These are phyloP conservation scores for Mycena vulgaris DNA, from an alignment of 768 basidiomycete genomes.

Conservation along the genomic window DNA sequence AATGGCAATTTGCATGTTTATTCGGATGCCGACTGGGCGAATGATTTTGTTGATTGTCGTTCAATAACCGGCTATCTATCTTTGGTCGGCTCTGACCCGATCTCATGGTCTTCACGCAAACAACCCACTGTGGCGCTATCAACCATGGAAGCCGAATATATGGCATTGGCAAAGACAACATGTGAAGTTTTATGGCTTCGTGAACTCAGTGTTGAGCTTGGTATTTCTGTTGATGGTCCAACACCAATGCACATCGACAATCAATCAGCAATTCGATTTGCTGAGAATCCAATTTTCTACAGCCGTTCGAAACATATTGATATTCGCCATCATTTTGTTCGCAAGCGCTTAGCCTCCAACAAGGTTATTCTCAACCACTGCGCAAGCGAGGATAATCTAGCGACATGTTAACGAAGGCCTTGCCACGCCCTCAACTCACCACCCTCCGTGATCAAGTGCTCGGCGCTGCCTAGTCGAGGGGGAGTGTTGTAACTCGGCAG, in stretches of 20 bases:
- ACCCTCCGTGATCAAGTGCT: too few species aligned
- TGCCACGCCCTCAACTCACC: too few species aligned
- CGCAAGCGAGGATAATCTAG: neutral
- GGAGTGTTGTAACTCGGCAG: too few species aligned
- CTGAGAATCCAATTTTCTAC: too few species aligned
- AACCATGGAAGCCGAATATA: neutral
- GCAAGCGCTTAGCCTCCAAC: neutral
- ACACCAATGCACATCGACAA: neutral
- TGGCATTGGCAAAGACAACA: constrained; percentile 11
- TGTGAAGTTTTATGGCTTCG: neutral
- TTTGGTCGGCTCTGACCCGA: neutral
- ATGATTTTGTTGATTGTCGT: neutral
- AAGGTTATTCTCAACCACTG: neutral
- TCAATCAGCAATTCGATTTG: neutral
- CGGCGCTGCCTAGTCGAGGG: too few species aligned
- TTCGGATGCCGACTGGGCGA: neutral
- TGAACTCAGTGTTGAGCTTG: neutral
- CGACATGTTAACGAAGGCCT: neutral
- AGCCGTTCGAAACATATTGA: neutral
- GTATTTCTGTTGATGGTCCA: neutral
- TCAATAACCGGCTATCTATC: neutral
- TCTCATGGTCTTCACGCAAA: neutral
- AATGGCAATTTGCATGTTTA: too few species aligned
- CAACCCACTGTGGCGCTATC: neutral
- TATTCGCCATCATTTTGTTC: neutral